Conservation (phyloP, 805 yeast genomes). For the Candida krabiensis region DNA sequence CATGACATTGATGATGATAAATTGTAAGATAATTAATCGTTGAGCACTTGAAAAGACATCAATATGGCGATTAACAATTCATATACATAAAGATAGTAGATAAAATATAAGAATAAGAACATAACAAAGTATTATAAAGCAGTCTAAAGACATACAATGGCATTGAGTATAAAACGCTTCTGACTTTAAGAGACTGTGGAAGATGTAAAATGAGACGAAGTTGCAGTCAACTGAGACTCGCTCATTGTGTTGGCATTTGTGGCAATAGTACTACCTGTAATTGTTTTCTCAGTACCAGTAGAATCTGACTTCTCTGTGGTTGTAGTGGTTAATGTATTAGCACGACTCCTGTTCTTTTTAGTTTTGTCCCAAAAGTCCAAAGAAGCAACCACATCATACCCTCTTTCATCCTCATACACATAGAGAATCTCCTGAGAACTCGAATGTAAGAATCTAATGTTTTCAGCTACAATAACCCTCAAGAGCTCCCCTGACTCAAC, state of each 20-base stretch:
- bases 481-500: slow-evolving; percentile 84
- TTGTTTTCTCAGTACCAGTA: not conserved
- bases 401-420: slow-evolving; percentile 87
- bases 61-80: no score
- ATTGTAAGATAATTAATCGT: no score
- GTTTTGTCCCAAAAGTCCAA: slow-evolving; percentile 79
- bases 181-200: no score
- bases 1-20: no score
- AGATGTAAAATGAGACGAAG: no score
- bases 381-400: slow-evolving; percentile 89
- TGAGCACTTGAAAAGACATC: no score
- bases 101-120: not conserved
- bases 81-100: no score
- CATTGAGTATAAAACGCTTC: no score
- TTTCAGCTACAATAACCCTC: slow-evolving; percentile 89
- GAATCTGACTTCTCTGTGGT: not conserved
- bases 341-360: slow-evolving; percentile 28
- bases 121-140: not conserved
- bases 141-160: no score
- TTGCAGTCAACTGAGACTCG: no score
- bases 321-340: slow-evolving; percentile 8
- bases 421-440: slow-evolving; percentile 91
- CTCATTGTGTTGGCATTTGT: no score
- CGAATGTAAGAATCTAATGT: slow-evolving; percentile 83
- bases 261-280: no score